Evolutionary conservation across 2,329 filamentous ascomycete genomes (phyloP), one percentile per base, ranked within the genome.

Genomic region (Emmonsia crescens): DNA sequence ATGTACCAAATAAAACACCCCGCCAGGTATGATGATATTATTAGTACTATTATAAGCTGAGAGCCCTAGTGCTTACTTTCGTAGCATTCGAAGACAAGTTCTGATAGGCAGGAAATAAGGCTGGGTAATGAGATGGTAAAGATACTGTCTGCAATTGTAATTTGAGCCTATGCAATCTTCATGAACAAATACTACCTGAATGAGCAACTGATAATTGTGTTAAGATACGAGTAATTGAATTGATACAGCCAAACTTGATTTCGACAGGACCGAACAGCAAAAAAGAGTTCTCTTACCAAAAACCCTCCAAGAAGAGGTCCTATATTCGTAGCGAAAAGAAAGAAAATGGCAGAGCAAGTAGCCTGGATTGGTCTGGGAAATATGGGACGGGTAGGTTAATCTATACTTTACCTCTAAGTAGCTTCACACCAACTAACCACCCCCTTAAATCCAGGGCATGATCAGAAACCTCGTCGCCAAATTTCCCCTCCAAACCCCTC

Each of bases 401-500:
- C 40, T 38, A 59, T 52, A 59, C 44, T 52, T 33, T 63, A 16
- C 2, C 8, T 21, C 29, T 3, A 44, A n/a, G 6, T 44, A 21
- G 8, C 42, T 21, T 44, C 19, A 21, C 6, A 33, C 31, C 21
- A n/a, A 54, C 44, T 52, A 51, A 59, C 29, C 5, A n/a, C 36
- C 38, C n/a, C 51, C 16, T 52, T 21, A 24, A 38, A 54, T 55
- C 19, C 63, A 91, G 88, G 90, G 87, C 65, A 95, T 96, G 89
- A 84, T 81, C 76, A 88, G 87, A 75, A 96, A 96, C 72, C 79
- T 96, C 44, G 85, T 88, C 10, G 82, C 87, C 70, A 96, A 96
- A 72, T 90, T 85, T 36, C 78, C 83, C 38, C 83, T 92, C 33
- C 80, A 85, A 31, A 81, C 84, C 33, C 89, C 91, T 0, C 77